Evolutionary conservation across 2,329 filamentous ascomycete genomes (phyloP).

Genomic region (Phialophora tarda): DNA sequence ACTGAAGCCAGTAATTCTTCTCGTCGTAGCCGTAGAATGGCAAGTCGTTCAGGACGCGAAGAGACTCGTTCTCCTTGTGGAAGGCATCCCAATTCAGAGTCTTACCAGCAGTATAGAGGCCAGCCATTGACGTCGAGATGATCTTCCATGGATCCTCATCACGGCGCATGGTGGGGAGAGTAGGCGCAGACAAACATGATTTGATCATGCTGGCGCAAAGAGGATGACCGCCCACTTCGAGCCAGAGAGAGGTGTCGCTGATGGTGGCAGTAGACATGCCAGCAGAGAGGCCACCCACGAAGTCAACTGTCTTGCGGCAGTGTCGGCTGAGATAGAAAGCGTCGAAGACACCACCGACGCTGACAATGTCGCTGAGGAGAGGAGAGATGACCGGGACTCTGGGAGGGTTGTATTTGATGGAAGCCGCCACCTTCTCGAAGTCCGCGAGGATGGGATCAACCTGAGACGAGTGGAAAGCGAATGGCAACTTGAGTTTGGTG

Average conservation of each 20-base stretch:
- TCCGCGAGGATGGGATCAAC: constrained; percentile 53
- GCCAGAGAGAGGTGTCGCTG: constrained; percentile 46
- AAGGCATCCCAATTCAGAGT: constrained; percentile 52
- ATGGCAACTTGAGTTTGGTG: constrained; percentile 52
- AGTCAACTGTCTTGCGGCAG: constrained; percentile 55
- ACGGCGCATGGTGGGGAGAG: constrained; percentile 49
- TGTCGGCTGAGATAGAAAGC: constrained; percentile 50
- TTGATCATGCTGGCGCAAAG: constrained; percentile 55
- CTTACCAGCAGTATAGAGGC: constrained; percentile 48
- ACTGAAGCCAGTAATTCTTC: constrained; percentile 75
- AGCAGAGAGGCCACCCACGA: constrained; percentile 50
- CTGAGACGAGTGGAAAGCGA: constrained; percentile 55
- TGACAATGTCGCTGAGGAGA: constrained; percentile 52
- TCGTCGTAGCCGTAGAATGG: constrained; percentile 72
- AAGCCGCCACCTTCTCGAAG: constrained; percentile 47
- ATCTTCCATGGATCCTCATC: constrained; percentile 53
- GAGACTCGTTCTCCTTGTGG: constrained; percentile 55
- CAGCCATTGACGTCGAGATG: constrained; percentile 45
- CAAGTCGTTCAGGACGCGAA: constrained; percentile 66
- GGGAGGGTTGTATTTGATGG: constrained; percentile 49
- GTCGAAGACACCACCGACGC: constrained; percentile 46
- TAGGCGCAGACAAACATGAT: constrained; percentile 43
- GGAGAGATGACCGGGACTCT: constrained; percentile 54
- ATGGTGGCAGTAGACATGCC: constrained; percentile 45
- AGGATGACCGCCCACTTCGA: constrained; percentile 57